Percentiles rank a stretch among this genome's conserved stretches.
These are phyloP conservation scores for Nepenthes alata DNA, from an alignment of 179 eudicot genomes.

Conservation along the genomic window DNA sequence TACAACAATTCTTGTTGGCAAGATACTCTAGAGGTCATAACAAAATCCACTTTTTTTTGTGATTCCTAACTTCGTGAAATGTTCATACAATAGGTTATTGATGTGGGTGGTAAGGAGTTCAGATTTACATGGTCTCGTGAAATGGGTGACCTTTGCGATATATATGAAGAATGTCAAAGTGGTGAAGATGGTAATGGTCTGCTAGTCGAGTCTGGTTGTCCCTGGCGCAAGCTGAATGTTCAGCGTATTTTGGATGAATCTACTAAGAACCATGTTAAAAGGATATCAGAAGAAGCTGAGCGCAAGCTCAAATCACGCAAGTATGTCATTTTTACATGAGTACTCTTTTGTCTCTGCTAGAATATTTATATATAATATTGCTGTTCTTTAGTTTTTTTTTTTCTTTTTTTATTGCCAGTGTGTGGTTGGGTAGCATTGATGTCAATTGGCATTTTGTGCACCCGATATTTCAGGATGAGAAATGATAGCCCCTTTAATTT, in stretches of 20 bases:
- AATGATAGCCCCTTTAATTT: neutral
- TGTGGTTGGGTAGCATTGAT: too few relatives aligned
- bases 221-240: constrained; percentile 85
- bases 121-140: constrained; percentile 87
- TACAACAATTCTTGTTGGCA: neutral
- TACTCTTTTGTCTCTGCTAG: constrained; percentile 4
- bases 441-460: too few relatives aligned
- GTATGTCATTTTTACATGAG: constrained; percentile 28
- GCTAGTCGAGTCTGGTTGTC: constrained; percentile 89
- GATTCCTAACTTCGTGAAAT: neutral
- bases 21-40: neutral
- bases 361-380: neutral
- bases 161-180: constrained; percentile 76
- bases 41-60: neutral
- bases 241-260: constrained; percentile 85
- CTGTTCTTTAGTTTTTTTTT: neutral
- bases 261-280: constrained; percentile 81
- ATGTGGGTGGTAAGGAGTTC: constrained; percentile 78
- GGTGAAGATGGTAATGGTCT: constrained; percentile 84
- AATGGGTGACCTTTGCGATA: constrained; percentile 64
- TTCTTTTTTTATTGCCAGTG: too few relatives aligned
- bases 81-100: constrained; percentile 48
- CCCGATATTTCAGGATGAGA: neutral
- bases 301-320: constrained; percentile 54
- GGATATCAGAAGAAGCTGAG: constrained; percentile 80